Evolutionary conservation across 2,329 filamentous ascomycete genomes (phyloP), one percentile per base, ranked within the genome.

Genomic region (Davidsoniella eucalypti): DNA sequence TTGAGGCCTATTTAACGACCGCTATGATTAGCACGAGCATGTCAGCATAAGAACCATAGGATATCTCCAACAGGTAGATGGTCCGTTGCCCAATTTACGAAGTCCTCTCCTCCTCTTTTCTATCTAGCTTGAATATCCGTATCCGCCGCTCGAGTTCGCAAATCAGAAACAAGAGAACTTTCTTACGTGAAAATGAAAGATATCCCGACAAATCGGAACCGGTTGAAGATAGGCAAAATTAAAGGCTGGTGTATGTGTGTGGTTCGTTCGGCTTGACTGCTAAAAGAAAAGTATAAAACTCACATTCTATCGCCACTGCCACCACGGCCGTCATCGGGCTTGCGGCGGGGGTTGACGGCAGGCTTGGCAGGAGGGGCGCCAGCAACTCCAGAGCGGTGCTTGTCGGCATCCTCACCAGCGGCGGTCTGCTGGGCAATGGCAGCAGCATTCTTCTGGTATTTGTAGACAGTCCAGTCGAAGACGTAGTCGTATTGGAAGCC

Each of bases 401-500:
- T 86, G 61, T 92, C 85, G 16, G 87, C 83, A 39, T 80, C 79
- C 57, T 87, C 83, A 53, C 69, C 69, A 61, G 78, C 71, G 58
- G 75, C 80, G 57, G 80, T 80, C 58, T 84, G 84, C 66, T 90
- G 82, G 58, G 86, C 85, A 65, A 94, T 94, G 62, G 87, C 87
- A 70, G 93, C 86, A 50, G 88, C 88, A 61, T 95, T 96, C 82
- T 95, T 95, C 78, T 95, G 88, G 75, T 96, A 95, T 75, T 96
- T 96, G 80, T 95, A 96, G 61, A 96, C 92, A 54, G 92, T 98
- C 92, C 92, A 98, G 71, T 98, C 92, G 62, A 98, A 98, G 60
- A 98, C 92, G 61, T 98, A 96, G 69, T 98, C 92, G 68, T 98
- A 96, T 72, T 98, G 92, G 81, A 96, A 98, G 51, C 90, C 92